Evolutionary conservation across 495 filamentous ascomycete species (phyloP), one percentile per base, ranked within the genome.

Genomic region (Penicillium soppii): DNA sequence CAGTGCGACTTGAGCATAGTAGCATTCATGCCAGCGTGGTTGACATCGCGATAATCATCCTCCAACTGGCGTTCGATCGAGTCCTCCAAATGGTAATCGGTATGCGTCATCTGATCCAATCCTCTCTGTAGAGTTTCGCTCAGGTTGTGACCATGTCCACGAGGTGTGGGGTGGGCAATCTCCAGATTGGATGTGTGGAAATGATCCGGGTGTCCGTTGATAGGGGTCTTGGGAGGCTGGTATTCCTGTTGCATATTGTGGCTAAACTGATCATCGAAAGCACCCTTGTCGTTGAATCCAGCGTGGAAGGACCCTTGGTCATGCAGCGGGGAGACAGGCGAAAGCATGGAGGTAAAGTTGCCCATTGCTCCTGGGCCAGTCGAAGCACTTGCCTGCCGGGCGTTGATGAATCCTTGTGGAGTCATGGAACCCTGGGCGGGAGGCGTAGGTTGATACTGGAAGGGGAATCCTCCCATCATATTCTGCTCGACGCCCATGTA

Each of bases 111-210:
- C 19, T 76, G 73, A 42, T 95, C 88, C 37, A 95, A 82, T 54
- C 95, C 91, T 59, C 86, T 84, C 66, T 96, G 90, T 22, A 97
- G 75, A 26, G 81, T 88, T 48, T 83, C 80, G 52, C 84, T 88
- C 32, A 86, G 67, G 54, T 88, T 87, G 41, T 86, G 84, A 33
- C 70, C 69, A 41, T 86, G 84, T 17, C 82, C 79, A 46, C 81
- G 80, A 36, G 86, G 85, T 32, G 79, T 84, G 8, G 86, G 86
- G 35, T 82, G 76, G 40, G 81, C 83, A 61, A 89, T 81, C 35
- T 83, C 77, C 19, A 71, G 71, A 52, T 65, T 77, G 26, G 67
- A 75, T n/a, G 69, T 59, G 26, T 75, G 74, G 66, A 74, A 75
- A 36, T 75, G 65, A 52, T 75, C 73, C 33, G 71, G 57, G 15